Conservation (phyloP, 2,329 filamentous ascomycete species). For the Cladosporium velox region DNA sequence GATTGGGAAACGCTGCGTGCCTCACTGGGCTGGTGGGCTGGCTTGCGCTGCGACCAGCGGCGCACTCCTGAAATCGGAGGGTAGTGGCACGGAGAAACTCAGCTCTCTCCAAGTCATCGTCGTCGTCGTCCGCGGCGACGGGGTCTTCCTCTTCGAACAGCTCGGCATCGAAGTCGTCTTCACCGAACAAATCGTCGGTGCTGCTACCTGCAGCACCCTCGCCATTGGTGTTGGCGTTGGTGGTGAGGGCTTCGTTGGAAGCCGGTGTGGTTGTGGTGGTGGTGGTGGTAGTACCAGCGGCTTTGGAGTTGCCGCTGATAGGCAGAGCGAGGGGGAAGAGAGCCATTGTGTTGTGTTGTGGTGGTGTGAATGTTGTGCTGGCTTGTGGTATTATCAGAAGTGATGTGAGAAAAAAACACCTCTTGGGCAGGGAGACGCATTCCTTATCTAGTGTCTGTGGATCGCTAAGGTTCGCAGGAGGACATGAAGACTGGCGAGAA, state of each 20-base stretch:
- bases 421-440: not conserved
- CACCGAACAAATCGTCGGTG: not conserved
- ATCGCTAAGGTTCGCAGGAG: not conserved
- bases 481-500: slow-evolving; percentile 3
- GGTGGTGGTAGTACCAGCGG: not conserved
- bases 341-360: slow-evolving; percentile 10
- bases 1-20: not conserved
- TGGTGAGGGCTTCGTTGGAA: not conserved
- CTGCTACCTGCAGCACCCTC: not conserved
- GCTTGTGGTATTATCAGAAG: slow-evolving; percentile 4
- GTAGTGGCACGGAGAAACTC: not conserved
- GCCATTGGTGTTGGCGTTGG: not conserved
- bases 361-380: not conserved
- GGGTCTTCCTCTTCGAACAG: not conserved
- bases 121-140: not conserved
- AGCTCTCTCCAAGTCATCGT: not conserved
- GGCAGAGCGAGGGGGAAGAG: not conserved
- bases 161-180: not conserved
- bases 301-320: not conserved
- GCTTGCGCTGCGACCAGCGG: not conserved
- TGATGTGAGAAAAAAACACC: not conserved
- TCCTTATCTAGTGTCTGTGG: not conserved
- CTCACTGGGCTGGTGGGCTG: not conserved
- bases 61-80: not conserved
- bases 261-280: not conserved